Evolutionary conservation across 1,284 basidiomycete genomes (phyloP).

Genomic region (Hemileia vastatrix): DNA sequence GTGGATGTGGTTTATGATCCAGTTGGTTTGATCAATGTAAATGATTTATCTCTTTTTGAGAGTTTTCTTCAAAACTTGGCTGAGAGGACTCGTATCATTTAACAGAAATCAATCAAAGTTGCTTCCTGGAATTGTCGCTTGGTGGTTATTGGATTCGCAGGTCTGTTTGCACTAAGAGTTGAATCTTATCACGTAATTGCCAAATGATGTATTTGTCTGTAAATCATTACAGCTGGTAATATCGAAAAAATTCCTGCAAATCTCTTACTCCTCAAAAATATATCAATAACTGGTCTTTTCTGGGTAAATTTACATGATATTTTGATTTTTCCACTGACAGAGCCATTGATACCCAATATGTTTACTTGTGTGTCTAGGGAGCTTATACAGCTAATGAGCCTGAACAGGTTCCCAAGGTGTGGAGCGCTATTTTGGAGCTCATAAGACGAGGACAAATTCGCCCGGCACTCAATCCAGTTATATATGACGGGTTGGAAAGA

Average conservation of each 20-base stretch:
- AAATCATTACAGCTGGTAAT: slow-evolving; percentile 6
- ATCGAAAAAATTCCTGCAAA: slow-evolving; percentile 21
- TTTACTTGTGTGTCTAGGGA: slow-evolving; percentile 37
- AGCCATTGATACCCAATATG: too few species aligned
- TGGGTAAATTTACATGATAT: slow-evolving; percentile 12
- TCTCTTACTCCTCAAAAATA: slow-evolving; percentile 7
- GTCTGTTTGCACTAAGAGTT: slow-evolving; percentile 35
- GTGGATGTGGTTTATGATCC: slow-evolving; percentile 71
- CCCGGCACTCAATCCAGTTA: slow-evolving; percentile 11
- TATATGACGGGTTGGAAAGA: slow-evolving; percentile 54
- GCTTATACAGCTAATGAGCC: slow-evolving; percentile 57
- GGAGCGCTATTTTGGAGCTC: slow-evolving; percentile 64
- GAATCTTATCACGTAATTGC: background rate
- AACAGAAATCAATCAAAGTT: slow-evolving; percentile 59
- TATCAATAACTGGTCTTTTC: slow-evolving; percentile 10
- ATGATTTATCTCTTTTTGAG: background rate
- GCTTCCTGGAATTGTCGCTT: slow-evolving; percentile 89
- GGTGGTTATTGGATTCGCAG: slow-evolving; percentile 73
- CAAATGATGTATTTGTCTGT: background rate
- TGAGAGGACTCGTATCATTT: background rate
- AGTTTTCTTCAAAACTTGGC: background rate
- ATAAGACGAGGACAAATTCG: slow-evolving; percentile 11
- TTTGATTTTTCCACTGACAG: too few species aligned
- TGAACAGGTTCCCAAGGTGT: slow-evolving; percentile 57
- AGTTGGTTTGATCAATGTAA: slow-evolving; percentile 58